Conservation (phyloP, 257 asterid species). For the Solanum phureja region DNA sequence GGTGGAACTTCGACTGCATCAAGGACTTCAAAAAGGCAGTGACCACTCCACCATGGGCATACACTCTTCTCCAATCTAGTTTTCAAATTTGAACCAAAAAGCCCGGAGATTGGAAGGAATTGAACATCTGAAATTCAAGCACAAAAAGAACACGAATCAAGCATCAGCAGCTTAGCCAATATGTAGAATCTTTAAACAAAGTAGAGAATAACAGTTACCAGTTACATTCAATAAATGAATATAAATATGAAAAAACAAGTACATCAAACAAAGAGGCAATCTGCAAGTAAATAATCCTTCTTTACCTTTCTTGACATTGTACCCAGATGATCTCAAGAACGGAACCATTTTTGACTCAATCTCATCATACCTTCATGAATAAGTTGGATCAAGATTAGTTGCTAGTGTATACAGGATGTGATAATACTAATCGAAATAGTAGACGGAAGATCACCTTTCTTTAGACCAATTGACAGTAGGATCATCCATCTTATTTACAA, state of each 20-base stretch:
- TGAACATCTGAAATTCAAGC: conserved; percentile 39
- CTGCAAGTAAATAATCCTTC: not conserved
- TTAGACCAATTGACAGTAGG: conserved; percentile 95
- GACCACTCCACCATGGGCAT: conserved; percentile 93
- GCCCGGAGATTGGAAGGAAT: conserved; percentile 96
- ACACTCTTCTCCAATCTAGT: conserved; percentile 43
- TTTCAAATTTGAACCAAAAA: conserved; percentile 72
- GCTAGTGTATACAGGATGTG: not conserved
- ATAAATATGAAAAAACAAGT: not conserved
- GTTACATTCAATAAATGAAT: not conserved
- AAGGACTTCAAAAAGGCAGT: conserved; percentile 90
- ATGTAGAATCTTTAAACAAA: conserved; percentile 1
- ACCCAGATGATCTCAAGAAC: conserved; percentile 75
- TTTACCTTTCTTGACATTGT: conserved; percentile 88
- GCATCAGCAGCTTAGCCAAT: not conserved
- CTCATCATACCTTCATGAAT: conserved; percentile 70
- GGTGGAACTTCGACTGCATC: conserved; percentile 67
- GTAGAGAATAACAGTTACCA: conserved; percentile 5
- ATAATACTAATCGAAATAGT: not conserved
- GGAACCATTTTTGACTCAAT: conserved; percentile 69
- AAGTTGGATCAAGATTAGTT: not conserved
- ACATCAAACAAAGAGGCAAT: not conserved
- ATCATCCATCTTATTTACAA: conserved; percentile 96
- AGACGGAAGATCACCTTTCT: conserved; percentile 51
- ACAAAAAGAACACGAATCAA: not conserved